Evolutionary conservation across 495 filamentous ascomycete genomes (phyloP), one percentile per base, ranked within the genome.

Genomic region (Collariella sp.): DNA sequence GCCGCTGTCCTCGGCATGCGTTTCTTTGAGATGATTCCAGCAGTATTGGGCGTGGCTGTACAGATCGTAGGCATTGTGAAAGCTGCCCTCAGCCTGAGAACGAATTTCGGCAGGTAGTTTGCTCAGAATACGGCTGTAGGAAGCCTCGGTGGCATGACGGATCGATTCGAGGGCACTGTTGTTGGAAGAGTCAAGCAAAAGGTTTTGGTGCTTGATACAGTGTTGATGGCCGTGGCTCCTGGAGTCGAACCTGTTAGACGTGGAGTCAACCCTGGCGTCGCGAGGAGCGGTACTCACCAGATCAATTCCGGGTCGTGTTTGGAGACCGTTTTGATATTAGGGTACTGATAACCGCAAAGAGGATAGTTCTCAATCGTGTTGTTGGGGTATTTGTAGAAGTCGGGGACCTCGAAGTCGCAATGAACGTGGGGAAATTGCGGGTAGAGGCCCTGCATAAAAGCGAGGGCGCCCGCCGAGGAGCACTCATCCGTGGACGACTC

Each of bases 401-500:
- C 9, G 58, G 54, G 34, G 67, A 71, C 23, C 26, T 36, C 34
- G 2, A 20, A 29, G 42, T 54, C 42, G 43, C 43, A 54, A 12
- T 33, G 3, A 1, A 46, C 40, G 20, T 62, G 46, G 7, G 52
- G 61, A 5, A 59, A 56, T 2, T 71, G 72, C 1, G 73, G 72
- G 33, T 75, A 75, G 24, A 76, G 64, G 1, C 73, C 73, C 47
- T 76, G 73, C 40, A 71, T 39, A 45, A 75, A 72, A 12, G 72
- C 71, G 19, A 66, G 22, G 35, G 72, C 71, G 26, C 69, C 59
- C 36, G 57, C 65, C 7, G 62, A 57, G 29, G 65, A 60, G 43
- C 61, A 70, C 12, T 59, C 46, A 20, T 74, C 67, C 0, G 67
- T 65, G 46, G 51, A 65, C 31, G 72, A 64, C 41, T 57, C 46